Base-by-base conservation (phyloP, 2,329 filamentous ascomycete species). In the Domatiomyces catenatus region DNA sequence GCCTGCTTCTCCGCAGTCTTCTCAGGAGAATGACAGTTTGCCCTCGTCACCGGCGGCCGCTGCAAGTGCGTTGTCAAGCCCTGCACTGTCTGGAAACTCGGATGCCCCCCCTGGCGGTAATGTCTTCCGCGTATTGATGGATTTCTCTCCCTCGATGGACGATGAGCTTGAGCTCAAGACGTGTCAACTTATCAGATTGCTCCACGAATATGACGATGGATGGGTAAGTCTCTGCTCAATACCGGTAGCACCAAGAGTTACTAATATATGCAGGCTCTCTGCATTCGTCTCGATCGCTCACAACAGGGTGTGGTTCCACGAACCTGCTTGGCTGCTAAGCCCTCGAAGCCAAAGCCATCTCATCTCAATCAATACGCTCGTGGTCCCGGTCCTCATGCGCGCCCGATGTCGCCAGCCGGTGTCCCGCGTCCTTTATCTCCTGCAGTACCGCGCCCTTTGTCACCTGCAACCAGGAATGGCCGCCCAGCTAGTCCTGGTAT, bases 181-280 rank as follows among this genome's bases (percentile, higher is more conserved):
- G 52, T 92, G 92, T 48, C 82, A 93, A 55, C 74, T 98, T 47
- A 86, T 96, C 48, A 79, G 90, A 56, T 73, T 98, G 56, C 74
- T 96, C 48, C 90, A 96, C 63, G 89, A 94, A 68, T 98, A 96
- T 62, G 92, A 98, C 64, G 92, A 98, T 69, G 92, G 92, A 61
- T 98, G 92, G 92, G 86, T 90, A 77, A 76, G 84, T 75, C 28
- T 15, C 50, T 20, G 39, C 39, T 28, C 45, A 3, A 26, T 22
- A 8, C 15, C 5, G 6, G 8, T 36, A 15, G 12, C 47, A 32
- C 17, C 42, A 24, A 44, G 39, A 12, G 58, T 65, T 67, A 66
- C 69, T 61, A 60, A 60, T 19, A 22, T 48, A 52, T 48, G 5
- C 57, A 89, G 86, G 86, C 89, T 62, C 85, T 96, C 50, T 95